Evolutionary conservation across 2,329 filamentous ascomycete species (phyloP).

Genomic region (Diaporthe amygdali): DNA sequence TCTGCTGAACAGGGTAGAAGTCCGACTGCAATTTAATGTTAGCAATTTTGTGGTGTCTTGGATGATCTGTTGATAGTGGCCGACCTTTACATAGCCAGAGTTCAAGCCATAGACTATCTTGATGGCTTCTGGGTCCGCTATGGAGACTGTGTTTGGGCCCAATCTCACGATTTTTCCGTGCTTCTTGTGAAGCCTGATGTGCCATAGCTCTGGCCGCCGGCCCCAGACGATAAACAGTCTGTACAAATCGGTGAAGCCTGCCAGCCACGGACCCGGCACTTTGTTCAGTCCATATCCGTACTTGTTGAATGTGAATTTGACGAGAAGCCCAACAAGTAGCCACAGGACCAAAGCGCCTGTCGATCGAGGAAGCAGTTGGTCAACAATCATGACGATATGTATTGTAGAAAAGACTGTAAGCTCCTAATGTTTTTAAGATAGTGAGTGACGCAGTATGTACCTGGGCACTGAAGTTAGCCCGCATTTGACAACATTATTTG

Average conservation of each 20-base stretch:
- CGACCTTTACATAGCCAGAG: slow-evolving; percentile 23
- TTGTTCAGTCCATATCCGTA: slow-evolving; percentile 9
- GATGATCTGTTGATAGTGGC: background rate
- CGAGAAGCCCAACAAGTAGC: background rate
- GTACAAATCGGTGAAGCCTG: background rate
- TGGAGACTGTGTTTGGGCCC: slow-evolving; percentile 24
- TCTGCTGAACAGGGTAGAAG: slow-evolving; percentile 30
- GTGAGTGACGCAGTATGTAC: too few relatives aligned
- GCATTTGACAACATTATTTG: background rate
- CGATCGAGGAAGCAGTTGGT: background rate
- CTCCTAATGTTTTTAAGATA: too few relatives aligned
- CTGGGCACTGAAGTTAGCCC: background rate
- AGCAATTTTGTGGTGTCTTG: background rate
- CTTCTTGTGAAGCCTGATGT: slow-evolving; percentile 23
- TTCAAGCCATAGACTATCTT: slow-evolving; percentile 21
- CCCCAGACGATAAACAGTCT: background rate
- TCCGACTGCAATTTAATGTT: slow-evolving; percentile 20
- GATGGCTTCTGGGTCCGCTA: slow-evolving; percentile 21
- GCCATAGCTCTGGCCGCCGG: slow-evolving; percentile 5
- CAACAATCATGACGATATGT: background rate
- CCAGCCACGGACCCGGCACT: background rate
- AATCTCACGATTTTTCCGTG: slow-evolving; percentile 24
- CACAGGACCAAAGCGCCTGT: background rate
- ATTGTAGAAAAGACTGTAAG: too few relatives aligned
- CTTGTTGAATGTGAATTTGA: slow-evolving; percentile 6